Base-by-base conservation (phyloP, 176 grass and related monocot species). In the Thinopyrum elongatum region DNA sequence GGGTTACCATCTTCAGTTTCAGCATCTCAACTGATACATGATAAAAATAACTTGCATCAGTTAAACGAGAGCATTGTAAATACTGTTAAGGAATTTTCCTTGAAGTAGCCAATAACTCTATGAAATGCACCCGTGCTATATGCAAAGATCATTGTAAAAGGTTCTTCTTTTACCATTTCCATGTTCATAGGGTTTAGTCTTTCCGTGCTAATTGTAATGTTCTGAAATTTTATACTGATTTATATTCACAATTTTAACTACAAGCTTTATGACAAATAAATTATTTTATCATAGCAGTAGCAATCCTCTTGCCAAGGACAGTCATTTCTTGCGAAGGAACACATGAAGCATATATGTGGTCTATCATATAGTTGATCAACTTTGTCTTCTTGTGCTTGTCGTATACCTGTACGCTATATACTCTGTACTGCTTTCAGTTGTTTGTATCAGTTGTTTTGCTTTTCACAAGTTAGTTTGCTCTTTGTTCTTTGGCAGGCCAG, bases 401-500 rank as follows among this genome's bases (percentile, higher is more conserved):
- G 10, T 73, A 73, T 79, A 55, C 22, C 13, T 65, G 14, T 83
- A 25, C 25, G 55, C 19, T 62, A n/a, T 35, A 69, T 34, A 53
- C 21, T 70, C 35, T 79, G 19, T 77, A 60, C 26, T 44, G 13
- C 25, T 26, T 71, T 55, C 7, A 51, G 21, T 68, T 79, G 25
- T 63, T 35, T 79, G 25, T 63, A 72, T 90, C 15, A 73, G 5
- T 58, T 87, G 27, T 28, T 67, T 84, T 62, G 11, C 38, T 87
- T 80, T 70, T 86, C 17, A 59, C 15, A 70, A 70, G 11, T 85
- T 87, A 33, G 29, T 81, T 65, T 91, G 41, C 41, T 78, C 64
- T 44, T 67, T 83, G 58, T 83, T 63, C 30, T 46, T 61, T 68
- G 30, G 19, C 87, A 98, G 96, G 66, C 96, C 19, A 95, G 88